Evolutionary conservation across 306 rosid genomes (phyloP), one percentile per base, ranked within the genome.

Genomic region (Vigna trinervia): DNA sequence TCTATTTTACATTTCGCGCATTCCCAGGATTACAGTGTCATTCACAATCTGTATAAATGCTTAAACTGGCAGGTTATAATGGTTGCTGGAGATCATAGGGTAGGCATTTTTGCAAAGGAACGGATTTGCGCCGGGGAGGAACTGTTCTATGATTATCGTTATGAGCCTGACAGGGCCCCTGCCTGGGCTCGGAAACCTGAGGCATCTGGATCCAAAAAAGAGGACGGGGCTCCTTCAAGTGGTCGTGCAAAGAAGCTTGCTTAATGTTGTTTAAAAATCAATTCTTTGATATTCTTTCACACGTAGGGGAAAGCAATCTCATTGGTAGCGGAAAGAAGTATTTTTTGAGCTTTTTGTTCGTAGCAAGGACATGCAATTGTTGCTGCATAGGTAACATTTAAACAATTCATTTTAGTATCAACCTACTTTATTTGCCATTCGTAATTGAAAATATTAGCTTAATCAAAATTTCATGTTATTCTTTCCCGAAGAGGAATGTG

Each of bases 61-160:
- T 60, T 71, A 46, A 75, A 38, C 76, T 83, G 76, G 68, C 91
- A 96, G 99, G 99, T 96, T 72, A 92, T 96, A 81, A 92, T 96
- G 99, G 99, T 96, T 71, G 99, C 96, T 0, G 99, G 99, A 73
- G 98, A 96, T 86, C 99, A 96, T 77, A 91, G 98, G 82, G 99
- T 92, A 69, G 98, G 98, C 38, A 95, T 95, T 79, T 95, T 95
- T 85, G 98, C 98, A 77, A 95, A 95, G 87, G 98, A 95, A 81
- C 82, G 97, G 81, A 95, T 95, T 74, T 62, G 87, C 68, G 91
- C 97, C 1, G 98, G 98, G 19, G 98, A 95, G 83, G 98, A 95
- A 81, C 96, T 95, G n/a, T 95, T 95, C 82, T 95, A 95, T 69
- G 98, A 95, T 79, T 95, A 92, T 78, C 96, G 98, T 60, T 95